These are phyloP conservation scores for Daldinia loculata DNA, from an alignment of 495 filamentous ascomycete species.

Conservation along the genomic window DNA sequence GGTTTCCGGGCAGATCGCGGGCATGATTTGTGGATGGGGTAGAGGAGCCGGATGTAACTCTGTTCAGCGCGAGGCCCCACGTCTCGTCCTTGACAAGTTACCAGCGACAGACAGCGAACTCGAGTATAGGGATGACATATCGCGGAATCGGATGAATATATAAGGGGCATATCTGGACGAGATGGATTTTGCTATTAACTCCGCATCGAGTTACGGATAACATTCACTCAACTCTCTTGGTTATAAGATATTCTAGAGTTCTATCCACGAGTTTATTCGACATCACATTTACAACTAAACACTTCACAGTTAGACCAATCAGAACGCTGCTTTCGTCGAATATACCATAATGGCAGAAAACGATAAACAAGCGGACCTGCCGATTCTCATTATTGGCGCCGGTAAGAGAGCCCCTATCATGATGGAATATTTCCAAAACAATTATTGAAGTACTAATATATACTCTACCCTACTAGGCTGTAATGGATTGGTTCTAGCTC, in stretches of 20 bases:
- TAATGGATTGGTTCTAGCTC: constrained; percentile 42
- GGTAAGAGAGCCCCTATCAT: constrained; percentile 26
- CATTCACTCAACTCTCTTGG: not conserved
- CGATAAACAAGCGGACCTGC: constrained; percentile 16
- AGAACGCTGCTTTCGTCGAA: not conserved
- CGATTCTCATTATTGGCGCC: constrained; percentile 44
- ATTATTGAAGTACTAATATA: not conserved
- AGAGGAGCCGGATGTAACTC: not conserved
- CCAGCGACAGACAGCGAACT: not conserved
- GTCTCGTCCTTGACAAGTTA: not conserved
- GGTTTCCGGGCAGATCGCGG: not conserved
- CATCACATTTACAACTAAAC: not conserved
- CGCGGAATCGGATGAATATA: not conserved
- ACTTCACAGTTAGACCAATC: not conserved
- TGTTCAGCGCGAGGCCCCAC: not conserved
- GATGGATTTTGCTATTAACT: not conserved
- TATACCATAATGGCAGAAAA: constrained; percentile 23
- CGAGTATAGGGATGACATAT: not conserved
- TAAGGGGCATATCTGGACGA: not conserved
- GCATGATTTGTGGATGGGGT: not conserved
- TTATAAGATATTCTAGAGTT: not conserved
- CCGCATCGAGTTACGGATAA: not conserved
- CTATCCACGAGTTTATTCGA: too few relatives aligned
- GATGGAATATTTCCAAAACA: not conserved
- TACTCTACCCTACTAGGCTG: constrained; percentile 28